Base-by-base conservation (phyloP, 2,329 filamentous ascomycete genomes). In the Penicillium sp. region DNA sequence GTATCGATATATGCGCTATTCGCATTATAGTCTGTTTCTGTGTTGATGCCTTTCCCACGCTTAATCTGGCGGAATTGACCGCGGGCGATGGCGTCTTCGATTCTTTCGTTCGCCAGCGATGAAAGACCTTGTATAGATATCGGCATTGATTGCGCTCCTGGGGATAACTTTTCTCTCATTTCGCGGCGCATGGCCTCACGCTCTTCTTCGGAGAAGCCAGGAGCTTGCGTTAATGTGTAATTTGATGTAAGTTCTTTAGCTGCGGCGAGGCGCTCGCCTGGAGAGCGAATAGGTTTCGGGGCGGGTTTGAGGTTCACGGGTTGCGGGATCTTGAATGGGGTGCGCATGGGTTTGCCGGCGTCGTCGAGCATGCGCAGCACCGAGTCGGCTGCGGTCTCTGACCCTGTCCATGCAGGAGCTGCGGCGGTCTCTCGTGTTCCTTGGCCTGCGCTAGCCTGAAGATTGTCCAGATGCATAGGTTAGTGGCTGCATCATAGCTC, bases 1-100 rank as follows among this genome's bases (percentile, higher is more conserved):
- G 93, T 97, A 67, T 97, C 90, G 52, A 97, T 84, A 65, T 95
- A 97, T 0, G 94, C 91, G 61, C 88, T 95, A 62, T 87, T 87
- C 1, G 89, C 88, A 59, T 89, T 85, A 46, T 89, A 77, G 62
- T 97, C 92, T n/a, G 87, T 77, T 69, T 92, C 84, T 1, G 71
- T 70, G 53, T 76, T 73, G n/a, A 93, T 79, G 6, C 85, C 86
- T 61, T 87, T 87, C 0, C 93, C 93, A 2, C 92, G 81, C 7
- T 85, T 85, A 12, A 99, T 87, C 62, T 95, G 87, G 68, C 84
- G 83, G 74, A 99, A 97, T 68, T 96, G 89, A 0, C 94, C 94
- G 29, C 91, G 79, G 1, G 90, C 88, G 65, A 97, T 96, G 6
- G 94, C 94, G 67, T 96, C 87, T 70, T 96, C 93, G 54, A 99